Evolutionary conservation across 2,329 filamentous ascomycete species (phyloP).

Genomic region (Dactylellina cionopaga): DNA sequence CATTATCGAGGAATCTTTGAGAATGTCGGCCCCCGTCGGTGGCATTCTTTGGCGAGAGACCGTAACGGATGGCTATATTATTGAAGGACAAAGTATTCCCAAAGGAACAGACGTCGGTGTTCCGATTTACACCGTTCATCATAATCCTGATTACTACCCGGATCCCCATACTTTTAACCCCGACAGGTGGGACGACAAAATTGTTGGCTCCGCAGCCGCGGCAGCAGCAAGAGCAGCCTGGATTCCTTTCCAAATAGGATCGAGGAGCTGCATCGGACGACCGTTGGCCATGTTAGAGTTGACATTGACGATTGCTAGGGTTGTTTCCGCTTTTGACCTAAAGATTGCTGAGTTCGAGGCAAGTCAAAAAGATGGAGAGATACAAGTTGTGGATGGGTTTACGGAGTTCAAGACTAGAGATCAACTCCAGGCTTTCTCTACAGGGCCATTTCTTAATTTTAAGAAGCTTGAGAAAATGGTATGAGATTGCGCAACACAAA

Average conservation of each 20-base stretch:
- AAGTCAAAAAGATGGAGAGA: conserved; percentile 16
- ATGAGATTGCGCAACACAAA: too few species aligned
- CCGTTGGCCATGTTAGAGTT: conserved; percentile 74
- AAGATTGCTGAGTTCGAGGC: conserved; percentile 56
- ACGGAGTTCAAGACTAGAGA: conserved; percentile 61
- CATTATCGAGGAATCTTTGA: conserved; percentile 13
- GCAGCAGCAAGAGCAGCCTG: conserved; percentile 73
- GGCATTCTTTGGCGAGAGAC: background rate
- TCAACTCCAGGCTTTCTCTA: conserved; percentile 78
- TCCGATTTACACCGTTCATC: conserved; percentile 8
- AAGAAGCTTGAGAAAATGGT: conserved; percentile 55
- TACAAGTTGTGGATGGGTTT: background rate
- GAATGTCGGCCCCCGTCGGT: background rate
- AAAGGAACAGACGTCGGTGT: conserved; percentile 1
- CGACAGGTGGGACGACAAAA: conserved; percentile 71
- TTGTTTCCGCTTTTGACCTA: conserved; percentile 64
- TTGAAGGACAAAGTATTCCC: conserved; percentile 8
- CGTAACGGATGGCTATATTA: background rate
- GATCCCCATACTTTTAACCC: conserved; percentile 62
- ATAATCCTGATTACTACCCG: background rate
- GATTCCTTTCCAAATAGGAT: conserved; percentile 77
- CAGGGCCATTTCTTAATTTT: conserved; percentile 76
- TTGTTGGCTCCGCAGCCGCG: too few species aligned
- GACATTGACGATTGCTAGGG: conserved; percentile 69
- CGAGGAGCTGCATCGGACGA: conserved; percentile 78